A percentile compares a stretch with the other conserved stretches of the same genome.
Evolutionary conservation across 331 rosid species (phyloP).

Genomic region (Rosa hybrid): DNA sequence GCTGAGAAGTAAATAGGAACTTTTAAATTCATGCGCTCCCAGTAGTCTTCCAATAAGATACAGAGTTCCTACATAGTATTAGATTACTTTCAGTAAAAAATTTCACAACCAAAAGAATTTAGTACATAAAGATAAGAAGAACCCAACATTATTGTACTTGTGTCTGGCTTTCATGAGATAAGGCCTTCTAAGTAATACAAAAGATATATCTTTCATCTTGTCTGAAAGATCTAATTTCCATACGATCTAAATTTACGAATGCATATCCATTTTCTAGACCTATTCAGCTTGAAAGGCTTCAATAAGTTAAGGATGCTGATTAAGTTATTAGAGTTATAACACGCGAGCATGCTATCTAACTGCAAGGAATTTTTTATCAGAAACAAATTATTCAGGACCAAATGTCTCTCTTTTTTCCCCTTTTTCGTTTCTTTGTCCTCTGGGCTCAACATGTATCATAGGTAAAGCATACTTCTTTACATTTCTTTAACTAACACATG

Average conservation of each 20-base stretch:
- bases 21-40: slow-evolving; percentile 93
- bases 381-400: not conserved
- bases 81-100: slow-evolving; percentile 12
- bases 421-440: not conserved
- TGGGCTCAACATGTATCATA: not conserved
- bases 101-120: not conserved
- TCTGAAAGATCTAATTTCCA: too few relatives aligned
- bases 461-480: not conserved
- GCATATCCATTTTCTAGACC: not conserved
- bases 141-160: not conserved
- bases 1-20: slow-evolving; percentile 93
- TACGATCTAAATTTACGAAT: too few relatives aligned
- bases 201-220: too few relatives aligned
- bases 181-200: too few relatives aligned
- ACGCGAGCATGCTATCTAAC: not conserved
- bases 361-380: not conserved
- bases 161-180: not conserved
- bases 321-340: not conserved
- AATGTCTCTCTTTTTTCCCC: not conserved
- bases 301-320: not conserved
- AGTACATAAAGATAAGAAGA: not conserved
- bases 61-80: slow-evolving; percentile 68
- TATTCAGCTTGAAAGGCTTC: not conserved
- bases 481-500: slow-evolving; percentile 8
- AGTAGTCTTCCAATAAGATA: slow-evolving; percentile 92